A percentile compares a stretch with the other conserved stretches of the same genome.
Conservation (phyloP, 805 yeast genomes). For the Geotrichum ghanense region DNA sequence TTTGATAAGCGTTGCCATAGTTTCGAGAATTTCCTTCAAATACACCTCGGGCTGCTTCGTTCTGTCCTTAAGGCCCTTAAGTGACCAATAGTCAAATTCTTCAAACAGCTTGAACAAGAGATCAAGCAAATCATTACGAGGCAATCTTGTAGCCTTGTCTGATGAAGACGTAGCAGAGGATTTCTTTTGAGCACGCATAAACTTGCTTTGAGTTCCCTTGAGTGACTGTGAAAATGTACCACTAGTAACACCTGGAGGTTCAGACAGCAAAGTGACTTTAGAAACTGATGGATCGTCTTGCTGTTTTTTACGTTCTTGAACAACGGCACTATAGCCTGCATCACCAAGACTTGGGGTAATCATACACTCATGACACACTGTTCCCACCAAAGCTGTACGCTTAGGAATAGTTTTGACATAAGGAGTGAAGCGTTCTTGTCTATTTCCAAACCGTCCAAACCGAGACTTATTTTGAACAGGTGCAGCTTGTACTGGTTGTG, state of each 20-base stretch:
- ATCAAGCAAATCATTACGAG: constrained; percentile 83
- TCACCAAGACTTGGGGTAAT: constrained; percentile 70
- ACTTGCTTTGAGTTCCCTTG: constrained; percentile 57
- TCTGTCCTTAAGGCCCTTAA: constrained; percentile 87
- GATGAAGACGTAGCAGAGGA: constrained; percentile 35
- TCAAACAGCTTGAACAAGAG: constrained; percentile 80
- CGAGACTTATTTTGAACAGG: constrained; percentile 13
- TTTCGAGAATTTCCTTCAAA: constrained; percentile 80
- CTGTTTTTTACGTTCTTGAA: constrained; percentile 41
- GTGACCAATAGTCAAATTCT: constrained; percentile 92
- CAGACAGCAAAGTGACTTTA: constrained; percentile 59
- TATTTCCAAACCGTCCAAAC: constrained; percentile 4
- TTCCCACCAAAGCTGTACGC: constrained; percentile 76
- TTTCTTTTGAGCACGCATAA: constrained; percentile 35
- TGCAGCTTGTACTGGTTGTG: not conserved
- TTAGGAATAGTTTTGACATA: constrained; percentile 81
- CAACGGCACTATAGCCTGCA: constrained; percentile 54
- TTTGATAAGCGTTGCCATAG: constrained; percentile 79
- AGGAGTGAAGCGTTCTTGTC: constrained; percentile 44
- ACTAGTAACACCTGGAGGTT: constrained; percentile 78
- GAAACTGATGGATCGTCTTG: constrained; percentile 35
- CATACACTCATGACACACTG: constrained; percentile 85
- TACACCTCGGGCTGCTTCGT: constrained; percentile 90
- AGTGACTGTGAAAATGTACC: constrained; percentile 80
- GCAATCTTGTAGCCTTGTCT: constrained; percentile 90